Base-by-base conservation (phyloP, 768 basidiomycete genomes). In the Tulasnella sp. region DNA sequence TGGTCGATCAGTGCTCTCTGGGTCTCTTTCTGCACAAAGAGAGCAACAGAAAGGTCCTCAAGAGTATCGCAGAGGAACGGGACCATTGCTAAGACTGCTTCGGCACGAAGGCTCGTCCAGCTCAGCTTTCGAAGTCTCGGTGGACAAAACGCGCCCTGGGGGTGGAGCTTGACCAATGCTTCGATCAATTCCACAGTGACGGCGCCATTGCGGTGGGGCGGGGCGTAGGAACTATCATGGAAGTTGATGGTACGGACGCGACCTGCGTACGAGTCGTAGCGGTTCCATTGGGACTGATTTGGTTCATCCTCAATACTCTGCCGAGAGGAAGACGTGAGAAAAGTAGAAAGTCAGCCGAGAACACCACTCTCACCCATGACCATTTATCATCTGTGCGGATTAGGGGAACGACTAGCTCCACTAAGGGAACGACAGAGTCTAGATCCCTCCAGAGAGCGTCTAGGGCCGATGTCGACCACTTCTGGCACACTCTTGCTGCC, bases 371-470 rank as follows among this genome's bases (percentile, higher is more conserved):
- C 9, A 34, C 41, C 11, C 34, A 72, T 1, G 34, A 18, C 72
- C 41, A 22, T 72, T 18, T 6, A 0, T n/a, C 9, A 72, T 31
- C 18, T 20, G 1, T 22, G 2, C 1, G 22, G 4, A 22, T 16
- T 1, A 72, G 72, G 3, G 72, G 72, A 72, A 72, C 72, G 12
- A 72, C 5, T 22, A 72, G 72, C 72, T 41, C 41, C 22, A 72
- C 72, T 34, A 72, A 20, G 20, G 72, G 72, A 37, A 37, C 72
- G 41, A 72, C 34, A n/a, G 72, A 72, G 34, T 72, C 72, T 7
- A 72, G 72, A 72, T 72, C 72, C 72, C 41, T 72, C 72, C 72
- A 72, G n/a, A 72, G 72, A 42, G 3, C 16, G 72, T 72, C n/a
- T 42, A 72, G 72, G n/a, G 72, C 72, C 1, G 9, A 42, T 3